Percentiles rank a stretch among this genome's conserved stretches.
Evolutionary conservation across 2,329 filamentous ascomycete genomes (phyloP).

Genomic region (Fusarium hostae): DNA sequence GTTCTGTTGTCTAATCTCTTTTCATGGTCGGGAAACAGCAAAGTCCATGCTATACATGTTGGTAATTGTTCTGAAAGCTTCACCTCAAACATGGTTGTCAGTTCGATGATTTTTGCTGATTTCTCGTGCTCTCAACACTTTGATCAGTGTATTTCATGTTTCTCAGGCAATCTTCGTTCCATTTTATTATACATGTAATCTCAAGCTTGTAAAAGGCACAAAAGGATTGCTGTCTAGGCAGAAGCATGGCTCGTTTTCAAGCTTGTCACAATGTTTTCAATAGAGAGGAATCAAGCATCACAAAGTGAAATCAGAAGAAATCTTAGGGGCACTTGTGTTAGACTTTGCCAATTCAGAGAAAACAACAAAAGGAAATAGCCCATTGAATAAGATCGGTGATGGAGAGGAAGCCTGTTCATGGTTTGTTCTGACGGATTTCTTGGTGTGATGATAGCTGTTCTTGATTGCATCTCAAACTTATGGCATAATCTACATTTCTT

Average conservation of each 20-base stretch:
- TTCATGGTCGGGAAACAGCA: neutral
- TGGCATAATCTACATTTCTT: too few species aligned
- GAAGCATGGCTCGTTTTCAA: neutral
- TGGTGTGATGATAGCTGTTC: accelerated
- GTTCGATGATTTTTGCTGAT: accelerated
- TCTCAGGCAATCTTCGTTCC: accelerated
- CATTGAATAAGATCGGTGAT: too few species aligned
- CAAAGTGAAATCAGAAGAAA: neutral
- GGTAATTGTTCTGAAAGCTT: neutral
- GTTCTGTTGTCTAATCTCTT: neutral
- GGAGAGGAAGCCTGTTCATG: too few species aligned
- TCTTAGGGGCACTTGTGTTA: accelerated
- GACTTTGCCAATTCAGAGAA: accelerated
- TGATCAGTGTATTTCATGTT: accelerated
- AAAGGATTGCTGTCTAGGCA: accelerated
- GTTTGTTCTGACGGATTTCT: neutral
- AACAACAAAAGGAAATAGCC: accelerated
- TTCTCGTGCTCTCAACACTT: accelerated
- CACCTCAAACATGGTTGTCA: neutral
- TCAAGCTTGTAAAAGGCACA: neutral
- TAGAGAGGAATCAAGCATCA: accelerated
- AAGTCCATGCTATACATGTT: accelerated
- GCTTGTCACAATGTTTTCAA: accelerated
- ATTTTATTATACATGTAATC: accelerated
- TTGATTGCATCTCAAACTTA: accelerated